Evolutionary conservation across 1,139 yeast genomes (phyloP).

Genomic region (Scheffersomyces segobiensis): DNA sequence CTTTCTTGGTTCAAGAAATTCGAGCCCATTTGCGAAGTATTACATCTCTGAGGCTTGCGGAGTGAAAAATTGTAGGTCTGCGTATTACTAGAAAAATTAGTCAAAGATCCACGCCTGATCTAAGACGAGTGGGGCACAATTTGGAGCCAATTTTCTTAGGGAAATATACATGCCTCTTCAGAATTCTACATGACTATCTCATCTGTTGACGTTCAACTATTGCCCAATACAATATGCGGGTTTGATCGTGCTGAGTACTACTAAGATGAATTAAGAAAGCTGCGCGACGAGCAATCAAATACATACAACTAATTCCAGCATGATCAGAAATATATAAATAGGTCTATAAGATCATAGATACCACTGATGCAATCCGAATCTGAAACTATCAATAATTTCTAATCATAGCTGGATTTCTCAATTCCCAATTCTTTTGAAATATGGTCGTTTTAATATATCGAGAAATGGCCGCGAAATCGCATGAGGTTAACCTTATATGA

Average conservation of each 20-base stretch:
- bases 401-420: too few relatives aligned
- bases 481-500: too few relatives aligned
- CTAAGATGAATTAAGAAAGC: neutral
- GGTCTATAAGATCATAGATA: neutral
- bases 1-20: neutral
- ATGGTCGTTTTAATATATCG: too few relatives aligned
- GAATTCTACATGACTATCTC: neutral
- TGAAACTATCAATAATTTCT: too few relatives aligned
- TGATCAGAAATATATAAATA: too few relatives aligned
- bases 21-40: neutral
- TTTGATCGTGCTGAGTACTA: neutral
- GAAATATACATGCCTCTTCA: neutral
- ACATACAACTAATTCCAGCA: neutral
- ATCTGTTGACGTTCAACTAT: neutral
- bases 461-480: too few relatives aligned
- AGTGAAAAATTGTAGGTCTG: neutral
- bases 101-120: too few relatives aligned
- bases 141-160: neutral
- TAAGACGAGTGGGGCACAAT: neutral
- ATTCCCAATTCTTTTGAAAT: too few relatives aligned
- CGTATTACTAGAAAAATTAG: neutral
- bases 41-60: neutral
- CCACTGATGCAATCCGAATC: too few relatives aligned
- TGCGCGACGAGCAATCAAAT: neutral
- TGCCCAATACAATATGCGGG: neutral